These are phyloP conservation scores for Tubosaeta sp. DNA, from an alignment of 768 basidiomycete species.

Conservation along the genomic window DNA sequence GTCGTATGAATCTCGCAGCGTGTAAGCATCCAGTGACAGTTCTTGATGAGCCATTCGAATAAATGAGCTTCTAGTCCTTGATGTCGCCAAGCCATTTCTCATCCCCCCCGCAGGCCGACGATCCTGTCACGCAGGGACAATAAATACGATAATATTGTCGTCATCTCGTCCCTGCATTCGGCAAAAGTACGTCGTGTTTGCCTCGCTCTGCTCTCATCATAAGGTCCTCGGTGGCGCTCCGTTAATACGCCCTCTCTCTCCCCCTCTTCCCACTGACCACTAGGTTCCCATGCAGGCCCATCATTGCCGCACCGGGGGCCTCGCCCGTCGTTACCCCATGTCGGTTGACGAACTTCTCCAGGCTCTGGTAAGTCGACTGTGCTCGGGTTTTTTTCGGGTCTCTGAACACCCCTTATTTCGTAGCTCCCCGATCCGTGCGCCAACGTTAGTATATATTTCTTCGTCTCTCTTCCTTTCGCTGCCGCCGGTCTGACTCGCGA, in stretches of 20 bases:
- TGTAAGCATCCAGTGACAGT: no score
- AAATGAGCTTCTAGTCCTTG: background rate
- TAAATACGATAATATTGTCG: background rate
- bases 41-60: background rate
- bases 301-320: background rate
- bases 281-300: conserved; percentile 7
- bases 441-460: conserved; percentile 5
- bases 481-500: background rate
- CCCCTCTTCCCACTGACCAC: background rate
- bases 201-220: conserved; percentile 1
- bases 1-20: no score
- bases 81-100: background rate
- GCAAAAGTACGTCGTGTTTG: conserved; percentile 1
- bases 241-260: background rate
- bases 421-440: conserved; percentile 14
- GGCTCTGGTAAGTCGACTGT: conserved; percentile 6
- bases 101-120: background rate
- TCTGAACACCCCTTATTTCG: background rate
- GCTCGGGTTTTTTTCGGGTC: background rate
- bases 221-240: background rate
- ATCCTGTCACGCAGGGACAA: background rate
- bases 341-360: conserved; percentile 11
- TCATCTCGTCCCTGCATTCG: background rate
- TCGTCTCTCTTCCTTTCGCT: background rate
- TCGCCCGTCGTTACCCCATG: conserved; percentile 5